Percentiles rank a stretch among this genome's conserved stretches.
These are phyloP conservation scores for Austroboletus niveus DNA, from an alignment of 1,284 basidiomycete species.

Conservation along the genomic window DNA sequence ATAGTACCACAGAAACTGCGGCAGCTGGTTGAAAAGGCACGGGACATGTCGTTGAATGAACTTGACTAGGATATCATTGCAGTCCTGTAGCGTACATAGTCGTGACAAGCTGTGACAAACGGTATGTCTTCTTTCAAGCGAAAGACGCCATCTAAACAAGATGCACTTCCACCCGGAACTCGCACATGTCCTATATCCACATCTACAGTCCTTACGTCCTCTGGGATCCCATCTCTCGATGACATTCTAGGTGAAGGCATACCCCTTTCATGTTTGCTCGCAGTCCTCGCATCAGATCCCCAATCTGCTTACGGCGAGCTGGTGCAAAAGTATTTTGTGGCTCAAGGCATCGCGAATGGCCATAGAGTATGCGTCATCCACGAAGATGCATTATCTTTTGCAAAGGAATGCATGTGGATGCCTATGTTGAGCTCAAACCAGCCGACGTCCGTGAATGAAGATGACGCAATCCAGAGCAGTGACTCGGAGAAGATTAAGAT, in stretches of 20 bases:
- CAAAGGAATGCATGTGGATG: slow-evolving; percentile 79
- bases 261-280: slow-evolving; percentile 76
- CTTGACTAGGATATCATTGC: slow-evolving; percentile 22
- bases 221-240: slow-evolving; percentile 92
- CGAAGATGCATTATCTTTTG: slow-evolving; percentile 52
- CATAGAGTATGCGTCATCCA: slow-evolving; percentile 75
- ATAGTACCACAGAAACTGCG: slow-evolving; percentile 3
- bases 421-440: slow-evolving; percentile 34
- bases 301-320: slow-evolving; percentile 88
- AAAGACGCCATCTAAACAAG: slow-evolving; percentile 46
- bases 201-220: slow-evolving; percentile 70
- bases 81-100: not conserved
- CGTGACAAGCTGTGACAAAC: slow-evolving; percentile 16
- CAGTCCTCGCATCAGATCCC: slow-evolving; percentile 77
- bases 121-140: slow-evolving; percentile 87
- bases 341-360: slow-evolving; percentile 77
- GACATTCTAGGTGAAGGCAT: slow-evolving; percentile 93
- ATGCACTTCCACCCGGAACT: slow-evolving; percentile 53
- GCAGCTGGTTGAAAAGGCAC: slow-evolving; percentile 13
- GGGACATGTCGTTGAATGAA: slow-evolving; percentile 23
- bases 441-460: slow-evolving; percentile 17
- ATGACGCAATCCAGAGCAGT: slow-evolving; percentile 37
- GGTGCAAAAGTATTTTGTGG: slow-evolving; percentile 83
- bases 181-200: slow-evolving; percentile 62
- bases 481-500: slow-evolving; percentile 68